Evolutionary conservation across 345 rosid genomes (phyloP).

Genomic region (Citrus inodora): DNA sequence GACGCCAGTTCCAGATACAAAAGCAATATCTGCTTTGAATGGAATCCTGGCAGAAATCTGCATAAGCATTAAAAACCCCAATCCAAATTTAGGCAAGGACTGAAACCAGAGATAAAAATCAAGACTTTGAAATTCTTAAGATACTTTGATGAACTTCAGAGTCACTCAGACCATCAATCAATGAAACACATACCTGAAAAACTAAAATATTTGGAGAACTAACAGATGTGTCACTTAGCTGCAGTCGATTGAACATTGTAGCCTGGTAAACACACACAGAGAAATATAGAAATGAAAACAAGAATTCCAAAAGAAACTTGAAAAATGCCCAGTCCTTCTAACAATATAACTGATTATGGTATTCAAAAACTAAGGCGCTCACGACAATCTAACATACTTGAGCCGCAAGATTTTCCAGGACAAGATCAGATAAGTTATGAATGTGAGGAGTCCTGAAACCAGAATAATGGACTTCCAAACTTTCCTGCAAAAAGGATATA

Average conservation of each 20-base stretch:
- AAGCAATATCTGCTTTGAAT: constrained; percentile 63
- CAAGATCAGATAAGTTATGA: constrained; percentile 78
- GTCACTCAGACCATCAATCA: background rate
- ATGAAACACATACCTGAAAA: constrained; percentile 58
- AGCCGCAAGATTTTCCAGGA: constrained; percentile 52
- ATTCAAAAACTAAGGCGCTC: constrained; percentile 3
- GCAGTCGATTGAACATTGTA: constrained; percentile 39
- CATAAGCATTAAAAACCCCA: constrained; percentile 11
- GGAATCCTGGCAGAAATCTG: constrained; percentile 72
- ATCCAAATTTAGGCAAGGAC: constrained; percentile 7
- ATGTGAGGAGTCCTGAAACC: constrained; percentile 85
- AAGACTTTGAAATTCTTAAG: constrained; percentile 6
- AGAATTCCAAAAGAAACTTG: constrained; percentile 11
- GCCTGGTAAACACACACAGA: constrained; percentile 34
- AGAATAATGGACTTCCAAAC: constrained; percentile 63
- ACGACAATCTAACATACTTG: constrained; percentile 43
- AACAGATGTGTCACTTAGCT: constrained; percentile 61
- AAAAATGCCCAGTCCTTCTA: background rate
- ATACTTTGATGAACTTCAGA: constrained; percentile 7
- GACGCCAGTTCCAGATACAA: constrained; percentile 57
- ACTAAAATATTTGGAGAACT: constrained; percentile 61
- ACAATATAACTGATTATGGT: constrained; percentile 6
- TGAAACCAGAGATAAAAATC: constrained; percentile 3
- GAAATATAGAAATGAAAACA: constrained; percentile 5
- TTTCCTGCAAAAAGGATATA: constrained; percentile 38